These are phyloP conservation scores for Sclerotinia minor DNA, from an alignment of 2,329 filamentous ascomycete species.

Conservation along the genomic window DNA sequence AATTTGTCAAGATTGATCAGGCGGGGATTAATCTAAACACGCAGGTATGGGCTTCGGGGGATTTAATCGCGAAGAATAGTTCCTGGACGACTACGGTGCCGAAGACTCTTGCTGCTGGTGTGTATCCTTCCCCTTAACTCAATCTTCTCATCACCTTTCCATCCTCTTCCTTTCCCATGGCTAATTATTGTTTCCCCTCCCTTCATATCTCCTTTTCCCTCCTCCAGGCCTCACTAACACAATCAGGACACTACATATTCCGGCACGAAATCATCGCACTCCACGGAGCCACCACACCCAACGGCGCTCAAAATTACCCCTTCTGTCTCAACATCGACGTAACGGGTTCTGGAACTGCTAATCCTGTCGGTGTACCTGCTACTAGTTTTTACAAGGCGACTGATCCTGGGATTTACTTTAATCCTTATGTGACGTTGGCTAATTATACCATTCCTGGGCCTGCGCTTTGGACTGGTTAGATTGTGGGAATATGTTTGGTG, in stretches of 20 bases:
- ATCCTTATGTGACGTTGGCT: constrained; percentile 42
- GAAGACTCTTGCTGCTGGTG: constrained; percentile 18
- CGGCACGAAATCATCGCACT: constrained; percentile 50
- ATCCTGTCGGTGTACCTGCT: constrained; percentile 42
- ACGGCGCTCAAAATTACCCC: constrained; percentile 53
- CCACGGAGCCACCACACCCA: constrained; percentile 35
- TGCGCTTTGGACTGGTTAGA: constrained; percentile 13
- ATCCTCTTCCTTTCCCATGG: no score
- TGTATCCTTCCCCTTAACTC: no score
- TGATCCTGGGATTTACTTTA: constrained; percentile 46
- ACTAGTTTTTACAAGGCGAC: constrained; percentile 45
- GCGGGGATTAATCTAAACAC: constrained; percentile 12
- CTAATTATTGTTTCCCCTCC: no score
- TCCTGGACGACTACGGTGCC: constrained; percentile 18
- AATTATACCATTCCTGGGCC: constrained; percentile 32
- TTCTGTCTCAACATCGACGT: constrained; percentile 52
- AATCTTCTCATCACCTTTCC: no score
- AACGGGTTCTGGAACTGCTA: constrained; percentile 45
- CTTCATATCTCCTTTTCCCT: no score
- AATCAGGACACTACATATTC: constrained; percentile 52
- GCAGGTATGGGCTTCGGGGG: constrained; percentile 13
- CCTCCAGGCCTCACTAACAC: constrained; percentile 37
- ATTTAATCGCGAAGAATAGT: constrained; percentile 17
- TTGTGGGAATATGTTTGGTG: no score
- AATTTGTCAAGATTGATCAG: constrained; percentile 21